Percentiles rank a stretch among this genome's conserved stretches.
phyloP scores from a whole-genome alignment of 176 grass and related monocot genomes.

The Rhipidocladum racemiflorum region DNA sequence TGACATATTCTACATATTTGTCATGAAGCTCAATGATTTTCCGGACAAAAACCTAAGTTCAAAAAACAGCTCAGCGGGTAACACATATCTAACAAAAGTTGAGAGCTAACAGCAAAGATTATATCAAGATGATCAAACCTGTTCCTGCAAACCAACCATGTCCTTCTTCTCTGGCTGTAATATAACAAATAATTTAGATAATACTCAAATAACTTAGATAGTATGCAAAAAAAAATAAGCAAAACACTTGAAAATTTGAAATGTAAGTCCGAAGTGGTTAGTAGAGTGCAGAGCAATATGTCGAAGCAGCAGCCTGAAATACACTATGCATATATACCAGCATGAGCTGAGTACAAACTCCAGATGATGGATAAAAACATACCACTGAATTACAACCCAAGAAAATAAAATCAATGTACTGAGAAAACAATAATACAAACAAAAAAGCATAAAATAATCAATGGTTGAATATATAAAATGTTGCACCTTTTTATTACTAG shows the following conservation, averaged over 20 bases:
- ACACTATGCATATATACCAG: neutral
- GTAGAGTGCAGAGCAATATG: neutral
- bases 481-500: slow-evolving; percentile 65
- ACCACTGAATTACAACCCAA: neutral
- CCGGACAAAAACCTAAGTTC: slow-evolving; percentile 66
- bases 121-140: slow-evolving; percentile 42
- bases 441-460: neutral
- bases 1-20: slow-evolving; percentile 76
- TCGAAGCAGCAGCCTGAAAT: neutral
- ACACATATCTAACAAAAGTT: neutral
- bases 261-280: neutral
- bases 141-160: slow-evolving; percentile 64
- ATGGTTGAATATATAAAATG: neutral
- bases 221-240: neutral
- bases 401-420: neutral
- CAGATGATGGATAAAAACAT: neutral
- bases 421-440: neutral
- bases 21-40: slow-evolving; percentile 88
- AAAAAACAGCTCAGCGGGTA: neutral
- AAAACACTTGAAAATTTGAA: neutral
- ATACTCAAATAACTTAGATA: neutral
- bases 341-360: neutral
- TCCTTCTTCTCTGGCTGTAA: slow-evolving; percentile 77
- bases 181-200: neutral
- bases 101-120: slow-evolving; percentile 1